Percentiles rank a stretch among this genome's conserved stretches.
These are phyloP conservation scores for Xylaria nigripes DNA, from an alignment of 495 filamentous ascomycete genomes.

Conservation along the genomic window DNA sequence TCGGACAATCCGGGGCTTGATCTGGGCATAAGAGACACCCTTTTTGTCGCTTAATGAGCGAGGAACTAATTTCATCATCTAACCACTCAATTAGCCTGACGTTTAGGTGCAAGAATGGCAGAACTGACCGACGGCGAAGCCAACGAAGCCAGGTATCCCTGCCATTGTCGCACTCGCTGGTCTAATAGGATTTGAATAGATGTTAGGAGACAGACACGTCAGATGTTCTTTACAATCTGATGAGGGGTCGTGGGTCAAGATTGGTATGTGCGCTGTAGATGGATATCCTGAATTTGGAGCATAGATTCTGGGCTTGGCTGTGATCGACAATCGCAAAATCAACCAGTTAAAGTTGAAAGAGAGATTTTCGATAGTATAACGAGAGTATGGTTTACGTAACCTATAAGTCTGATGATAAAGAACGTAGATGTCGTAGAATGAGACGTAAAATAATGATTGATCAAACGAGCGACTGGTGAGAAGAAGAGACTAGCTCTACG, in stretches of 20 bases:
- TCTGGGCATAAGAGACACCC: conserved; percentile 25
- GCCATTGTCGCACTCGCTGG: conserved; percentile 16
- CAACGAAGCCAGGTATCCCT: conserved; percentile 25
- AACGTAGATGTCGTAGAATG: conserved; percentile 11
- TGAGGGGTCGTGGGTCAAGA: conserved; percentile 1
- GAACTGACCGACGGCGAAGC: conserved; percentile 24
- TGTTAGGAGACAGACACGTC: background rate
- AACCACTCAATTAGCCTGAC: conserved; percentile 9
- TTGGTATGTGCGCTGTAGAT: conserved; percentile 6
- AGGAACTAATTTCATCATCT: conserved; percentile 20
- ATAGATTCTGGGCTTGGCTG: background rate
- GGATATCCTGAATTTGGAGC: background rate
- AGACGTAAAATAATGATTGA: conserved; percentile 5
- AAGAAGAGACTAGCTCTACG: conserved; percentile 41
- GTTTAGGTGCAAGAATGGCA: background rate
- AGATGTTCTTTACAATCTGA: conserved; percentile 1
- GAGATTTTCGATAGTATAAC: background rate
- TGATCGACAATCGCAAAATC: background rate
- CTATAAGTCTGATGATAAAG: conserved; percentile 10
- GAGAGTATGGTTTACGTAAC: background rate
- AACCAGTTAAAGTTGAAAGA: background rate
- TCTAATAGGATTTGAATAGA: background rate
- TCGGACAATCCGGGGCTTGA: conserved; percentile 35
- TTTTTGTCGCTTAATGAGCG: conserved; percentile 22
- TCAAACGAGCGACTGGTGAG: conserved; percentile 40